phyloP scores from a whole-genome alignment of 2,329 filamentous ascomycete genomes.

The Epichloe festucae region DNA sequence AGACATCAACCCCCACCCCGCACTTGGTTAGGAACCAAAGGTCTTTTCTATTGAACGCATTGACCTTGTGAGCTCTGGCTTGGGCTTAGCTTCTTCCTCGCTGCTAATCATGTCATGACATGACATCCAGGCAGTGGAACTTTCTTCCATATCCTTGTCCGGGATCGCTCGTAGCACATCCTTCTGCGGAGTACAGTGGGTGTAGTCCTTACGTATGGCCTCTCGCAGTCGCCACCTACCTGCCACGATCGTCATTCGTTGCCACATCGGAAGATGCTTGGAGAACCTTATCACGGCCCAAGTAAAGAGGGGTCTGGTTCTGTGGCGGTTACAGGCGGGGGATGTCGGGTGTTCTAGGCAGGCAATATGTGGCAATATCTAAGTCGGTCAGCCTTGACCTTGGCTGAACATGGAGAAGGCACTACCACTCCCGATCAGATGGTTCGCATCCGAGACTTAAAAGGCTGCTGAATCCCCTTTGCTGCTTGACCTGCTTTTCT shows the following conservation, averaged over 20 bases:
- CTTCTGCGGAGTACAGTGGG: background rate
- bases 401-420: background rate
- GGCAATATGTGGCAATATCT: background rate
- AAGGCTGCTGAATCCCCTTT: background rate
- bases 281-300: constrained; percentile 1
- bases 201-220: background rate
- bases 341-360: background rate
- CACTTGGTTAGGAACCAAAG: too few relatives aligned
- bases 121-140: background rate
- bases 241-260: constrained; percentile 4
- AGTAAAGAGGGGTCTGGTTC: background rate
- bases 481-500: background rate
- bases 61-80: too few relatives aligned
- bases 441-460: background rate
- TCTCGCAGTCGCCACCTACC: background rate
- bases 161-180: background rate
- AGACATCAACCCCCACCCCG: too few relatives aligned
- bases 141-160: background rate
- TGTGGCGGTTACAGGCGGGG: background rate
- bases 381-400: too few relatives aligned
- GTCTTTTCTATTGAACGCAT: too few relatives aligned
- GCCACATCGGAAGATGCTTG: constrained; percentile 3
- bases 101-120: too few relatives aligned
- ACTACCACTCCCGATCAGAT: background rate
- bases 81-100: too few relatives aligned